phyloP scores from a whole-genome alignment of 129 eudicot species.

The Calendula officinalis region DNA sequence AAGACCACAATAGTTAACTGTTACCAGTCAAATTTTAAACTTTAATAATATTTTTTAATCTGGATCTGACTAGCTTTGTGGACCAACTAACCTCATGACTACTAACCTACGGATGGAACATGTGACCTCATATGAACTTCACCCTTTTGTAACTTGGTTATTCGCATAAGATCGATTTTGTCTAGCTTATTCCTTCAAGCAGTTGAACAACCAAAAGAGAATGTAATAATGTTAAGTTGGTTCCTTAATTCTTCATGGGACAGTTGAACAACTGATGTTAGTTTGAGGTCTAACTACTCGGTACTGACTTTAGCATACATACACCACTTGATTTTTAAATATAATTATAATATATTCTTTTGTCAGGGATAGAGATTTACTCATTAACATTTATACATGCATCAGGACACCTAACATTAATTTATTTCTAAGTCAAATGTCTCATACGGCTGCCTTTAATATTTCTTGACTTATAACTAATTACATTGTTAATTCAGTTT shows the following conservation, averaged over 20 bases:
- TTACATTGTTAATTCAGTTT: no score
- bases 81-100: no score
- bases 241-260: conserved; percentile 40
- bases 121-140: no score
- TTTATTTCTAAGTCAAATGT: conserved; percentile 27
- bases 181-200: conserved; percentile 14
- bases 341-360: not conserved
- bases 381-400: not conserved
- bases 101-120: no score
- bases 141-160: no score
- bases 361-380: not conserved
- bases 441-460: not conserved
- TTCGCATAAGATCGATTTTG: not conserved
- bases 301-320: conserved; percentile 28
- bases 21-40: no score
- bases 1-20: no score
- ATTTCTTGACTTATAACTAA: no score
- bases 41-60: no score
- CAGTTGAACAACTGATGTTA: conserved; percentile 55
- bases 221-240: not conserved
- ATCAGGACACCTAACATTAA: conserved; percentile 17
- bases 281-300: conserved; percentile 32
- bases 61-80: no score
- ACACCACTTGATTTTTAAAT: conserved; percentile 1
- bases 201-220: conserved; percentile 43